Evolutionary conservation across 352 stramenopile species (phyloP).

Genomic region (Pythium brassicae): DNA sequence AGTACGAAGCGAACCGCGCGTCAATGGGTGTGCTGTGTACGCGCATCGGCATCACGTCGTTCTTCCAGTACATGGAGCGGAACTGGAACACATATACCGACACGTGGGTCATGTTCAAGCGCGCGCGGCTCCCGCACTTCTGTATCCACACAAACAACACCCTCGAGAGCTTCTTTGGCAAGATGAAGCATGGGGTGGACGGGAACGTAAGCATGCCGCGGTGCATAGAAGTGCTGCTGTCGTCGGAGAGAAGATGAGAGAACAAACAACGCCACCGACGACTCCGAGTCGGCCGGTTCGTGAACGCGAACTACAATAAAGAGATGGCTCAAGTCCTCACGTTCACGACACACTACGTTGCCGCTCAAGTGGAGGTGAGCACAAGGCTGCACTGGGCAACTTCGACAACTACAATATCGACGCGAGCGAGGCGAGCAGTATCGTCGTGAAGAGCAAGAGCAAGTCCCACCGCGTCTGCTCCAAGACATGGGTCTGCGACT

Average conservation of each 20-base stretch:
- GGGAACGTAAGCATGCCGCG: constrained; percentile 2
- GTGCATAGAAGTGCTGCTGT: neutral
- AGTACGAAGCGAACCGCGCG: no score
- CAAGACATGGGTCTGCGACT: constrained; percentile 11
- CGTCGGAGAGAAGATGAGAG: neutral
- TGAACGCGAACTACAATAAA: constrained; percentile 15
- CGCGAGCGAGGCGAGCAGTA: neutral
- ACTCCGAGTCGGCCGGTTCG: constrained; percentile 1
- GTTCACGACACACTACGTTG: constrained; percentile 19
- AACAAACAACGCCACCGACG: neutral
- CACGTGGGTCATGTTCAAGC: constrained; percentile 17
- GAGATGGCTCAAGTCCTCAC: constrained; percentile 16
- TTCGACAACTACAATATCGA: neutral
- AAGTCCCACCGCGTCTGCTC: neutral
- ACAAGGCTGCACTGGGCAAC: no score
- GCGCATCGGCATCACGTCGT: neutral
- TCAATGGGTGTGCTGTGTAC: neutral
- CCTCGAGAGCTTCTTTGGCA: constrained; percentile 24
- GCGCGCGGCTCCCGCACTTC: constrained; percentile 2
- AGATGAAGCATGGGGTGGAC: constrained; percentile 16
- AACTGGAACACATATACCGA: neutral
- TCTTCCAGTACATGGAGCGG: neutral
- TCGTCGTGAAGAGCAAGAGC: neutral
- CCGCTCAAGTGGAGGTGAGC: constrained; percentile 5
- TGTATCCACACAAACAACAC: constrained; percentile 20